These are phyloP conservation scores for Rhododendron henanense DNA, from an alignment of 148 eudicot species.

Conservation along the genomic window DNA sequence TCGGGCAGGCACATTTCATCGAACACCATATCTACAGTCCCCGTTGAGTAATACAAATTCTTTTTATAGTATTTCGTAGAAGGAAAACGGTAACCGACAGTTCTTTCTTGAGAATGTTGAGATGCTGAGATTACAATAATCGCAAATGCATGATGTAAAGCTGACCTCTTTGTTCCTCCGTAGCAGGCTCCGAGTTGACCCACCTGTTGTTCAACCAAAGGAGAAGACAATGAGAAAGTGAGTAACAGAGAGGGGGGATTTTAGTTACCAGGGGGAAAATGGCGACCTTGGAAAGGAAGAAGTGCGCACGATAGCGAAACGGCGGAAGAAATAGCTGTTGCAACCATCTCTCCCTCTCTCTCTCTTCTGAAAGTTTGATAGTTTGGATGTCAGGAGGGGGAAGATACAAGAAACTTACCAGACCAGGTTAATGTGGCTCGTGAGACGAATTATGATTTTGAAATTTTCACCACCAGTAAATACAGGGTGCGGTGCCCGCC, in stretches of 20 bases:
- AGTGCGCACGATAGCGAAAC: neutral
- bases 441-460: no score
- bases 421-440: no score
- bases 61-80: neutral
- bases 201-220: slow-evolving; percentile 11
- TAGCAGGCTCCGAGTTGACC: slow-evolving; percentile 21
- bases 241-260: no score
- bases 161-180: slow-evolving; percentile 22
- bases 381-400: neutral
- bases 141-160: neutral
- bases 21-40: neutral
- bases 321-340: neutral
- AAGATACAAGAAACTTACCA: neutral
- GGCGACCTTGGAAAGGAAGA: slow-evolving; percentile 14
- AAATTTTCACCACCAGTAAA: no score
- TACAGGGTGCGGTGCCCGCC: no score
- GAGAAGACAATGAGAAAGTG: neutral
- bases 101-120: neutral
- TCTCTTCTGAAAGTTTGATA: neutral
- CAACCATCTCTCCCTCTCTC: neutral
- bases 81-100: neutral
- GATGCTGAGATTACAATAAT: neutral
- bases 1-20: neutral
- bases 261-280: neutral
- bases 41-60: neutral